phyloP scores from a whole-genome alignment of 768 basidiomycete genomes.

The Leucosporidium creatinivorum region DNA sequence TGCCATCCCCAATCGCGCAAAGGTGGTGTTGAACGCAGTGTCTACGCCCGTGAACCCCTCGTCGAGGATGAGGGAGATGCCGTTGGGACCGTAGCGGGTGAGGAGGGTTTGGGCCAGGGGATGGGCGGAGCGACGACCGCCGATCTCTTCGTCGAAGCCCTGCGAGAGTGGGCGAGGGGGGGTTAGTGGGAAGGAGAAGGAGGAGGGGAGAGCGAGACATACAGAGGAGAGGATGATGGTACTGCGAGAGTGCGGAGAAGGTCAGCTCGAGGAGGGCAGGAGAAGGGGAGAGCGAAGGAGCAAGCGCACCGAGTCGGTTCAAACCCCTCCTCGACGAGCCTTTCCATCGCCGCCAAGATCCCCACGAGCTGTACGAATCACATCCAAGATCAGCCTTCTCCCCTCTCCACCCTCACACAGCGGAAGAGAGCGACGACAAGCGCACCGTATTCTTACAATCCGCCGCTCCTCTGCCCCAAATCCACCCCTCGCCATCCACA shows the following conservation, averaged over 20 bases:
- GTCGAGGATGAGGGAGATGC: slow-evolving; percentile 72
- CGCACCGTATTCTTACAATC: slow-evolving; percentile 28
- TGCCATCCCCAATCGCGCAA: slow-evolving; percentile 42
- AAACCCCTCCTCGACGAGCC: slow-evolving; percentile 57
- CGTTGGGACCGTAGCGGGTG: slow-evolving; percentile 59
- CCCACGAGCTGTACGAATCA: slow-evolving; percentile 13
- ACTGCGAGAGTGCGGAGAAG: not conserved
- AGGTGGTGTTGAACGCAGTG: slow-evolving; percentile 35
- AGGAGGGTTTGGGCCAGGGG: slow-evolving; percentile 48
- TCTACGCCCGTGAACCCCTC: slow-evolving; percentile 63
- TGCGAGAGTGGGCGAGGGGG: not conserved
- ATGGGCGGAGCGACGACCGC: slow-evolving; percentile 40
- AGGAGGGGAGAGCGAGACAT: not conserved
- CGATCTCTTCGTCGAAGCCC: slow-evolving; percentile 68
- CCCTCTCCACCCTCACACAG: not conserved
- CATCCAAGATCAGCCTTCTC: not conserved
- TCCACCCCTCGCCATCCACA: slow-evolving; percentile 26
- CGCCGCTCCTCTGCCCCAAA: slow-evolving; percentile 25
- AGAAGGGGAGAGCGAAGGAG: too few species aligned
- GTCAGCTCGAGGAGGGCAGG: not conserved
- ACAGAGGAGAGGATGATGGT: slow-evolving; percentile 39
- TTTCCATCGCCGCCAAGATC: slow-evolving; percentile 50
- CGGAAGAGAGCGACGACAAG: not conserved
- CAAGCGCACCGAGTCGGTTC: slow-evolving; percentile 55
- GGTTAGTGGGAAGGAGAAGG: not conserved